These are phyloP conservation scores for Trichocomaceae sp. DNA, from an alignment of 2,329 filamentous ascomycete species.

Conservation along the genomic window DNA sequence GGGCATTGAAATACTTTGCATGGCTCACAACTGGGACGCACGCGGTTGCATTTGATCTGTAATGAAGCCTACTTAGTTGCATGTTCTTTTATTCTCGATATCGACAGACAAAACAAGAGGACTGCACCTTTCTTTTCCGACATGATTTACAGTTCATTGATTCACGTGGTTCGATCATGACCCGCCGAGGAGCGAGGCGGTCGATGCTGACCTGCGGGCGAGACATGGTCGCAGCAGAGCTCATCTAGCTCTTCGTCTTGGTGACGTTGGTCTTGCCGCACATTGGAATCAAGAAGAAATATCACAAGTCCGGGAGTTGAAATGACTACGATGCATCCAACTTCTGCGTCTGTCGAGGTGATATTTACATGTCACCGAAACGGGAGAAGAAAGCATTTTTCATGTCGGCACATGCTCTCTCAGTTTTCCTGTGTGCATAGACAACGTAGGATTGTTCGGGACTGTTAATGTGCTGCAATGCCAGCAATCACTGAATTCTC, in stretches of 20 bases:
- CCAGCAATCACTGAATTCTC: not conserved
- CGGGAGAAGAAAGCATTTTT: not conserved
- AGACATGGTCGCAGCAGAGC: conserved; percentile 45
- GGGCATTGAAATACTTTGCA: conserved; percentile 84
- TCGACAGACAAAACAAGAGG: conserved; percentile 3
- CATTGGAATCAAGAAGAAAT: not conserved
- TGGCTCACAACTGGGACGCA: conserved; percentile 77
- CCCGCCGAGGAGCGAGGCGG: conserved; percentile 63
- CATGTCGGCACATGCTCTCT: not conserved
- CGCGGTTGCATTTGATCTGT: conserved; percentile 85
- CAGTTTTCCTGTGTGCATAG: not conserved
- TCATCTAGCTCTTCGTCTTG: not conserved
- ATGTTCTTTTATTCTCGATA: not conserved
- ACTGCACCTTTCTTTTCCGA: conserved; percentile 74
- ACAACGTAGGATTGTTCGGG: too few relatives aligned
- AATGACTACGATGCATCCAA: not conserved
- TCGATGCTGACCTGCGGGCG: conserved; percentile 76
- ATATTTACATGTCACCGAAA: not conserved
- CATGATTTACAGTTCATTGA: conserved; percentile 96
- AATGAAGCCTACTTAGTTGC: not conserved
- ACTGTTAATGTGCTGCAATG: too few relatives aligned
- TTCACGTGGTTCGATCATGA: conserved; percentile 71
- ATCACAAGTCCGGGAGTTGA: not conserved
- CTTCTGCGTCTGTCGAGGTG: not conserved
- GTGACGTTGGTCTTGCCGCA: conserved; percentile 2